phyloP scores from a whole-genome alignment of 176 grass and related monocot species.

The Zea mays region DNA sequence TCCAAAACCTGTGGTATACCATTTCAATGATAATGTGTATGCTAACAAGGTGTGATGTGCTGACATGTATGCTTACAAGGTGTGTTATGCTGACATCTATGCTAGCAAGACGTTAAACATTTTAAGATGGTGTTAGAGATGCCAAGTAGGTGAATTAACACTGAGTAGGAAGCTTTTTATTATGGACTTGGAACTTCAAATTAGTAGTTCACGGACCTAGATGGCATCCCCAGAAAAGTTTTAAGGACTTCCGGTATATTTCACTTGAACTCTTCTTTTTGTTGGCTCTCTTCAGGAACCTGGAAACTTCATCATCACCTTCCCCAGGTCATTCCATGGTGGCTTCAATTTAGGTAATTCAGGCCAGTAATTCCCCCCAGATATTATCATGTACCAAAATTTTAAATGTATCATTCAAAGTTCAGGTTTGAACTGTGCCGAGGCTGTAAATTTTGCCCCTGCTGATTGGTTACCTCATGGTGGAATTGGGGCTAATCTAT shows the following conservation, averaged over 20 bases:
- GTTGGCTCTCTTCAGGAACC: conserved; percentile 60
- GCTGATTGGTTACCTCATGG: conserved; percentile 95
- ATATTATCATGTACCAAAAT: conserved; percentile 24
- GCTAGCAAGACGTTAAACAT: background rate
- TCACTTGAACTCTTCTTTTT: background rate
- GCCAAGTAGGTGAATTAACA: background rate
- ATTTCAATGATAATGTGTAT: background rate
- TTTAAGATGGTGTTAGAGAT: background rate
- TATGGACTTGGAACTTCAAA: background rate
- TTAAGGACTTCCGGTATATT: background rate
- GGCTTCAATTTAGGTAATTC: conserved; percentile 93
- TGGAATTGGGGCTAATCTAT: conserved; percentile 80
- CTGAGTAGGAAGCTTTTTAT: background rate
- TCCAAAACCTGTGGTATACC: background rate
- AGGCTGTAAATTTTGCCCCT: conserved; percentile 96
- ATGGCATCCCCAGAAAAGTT: background rate
- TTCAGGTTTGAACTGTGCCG: conserved; percentile 92
- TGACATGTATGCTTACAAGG: background rate
- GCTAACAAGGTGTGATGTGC: background rate
- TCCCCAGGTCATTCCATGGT: conserved; percentile 92
- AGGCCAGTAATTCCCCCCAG: conserved; percentile 1
- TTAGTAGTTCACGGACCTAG: background rate
- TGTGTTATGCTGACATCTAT: background rate
- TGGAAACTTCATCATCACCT: conserved; percentile 97
- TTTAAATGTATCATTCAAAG: conserved; percentile 30